phyloP scores from a whole-genome alignment of 306 rosid species.

The Corylus avellana region DNA sequence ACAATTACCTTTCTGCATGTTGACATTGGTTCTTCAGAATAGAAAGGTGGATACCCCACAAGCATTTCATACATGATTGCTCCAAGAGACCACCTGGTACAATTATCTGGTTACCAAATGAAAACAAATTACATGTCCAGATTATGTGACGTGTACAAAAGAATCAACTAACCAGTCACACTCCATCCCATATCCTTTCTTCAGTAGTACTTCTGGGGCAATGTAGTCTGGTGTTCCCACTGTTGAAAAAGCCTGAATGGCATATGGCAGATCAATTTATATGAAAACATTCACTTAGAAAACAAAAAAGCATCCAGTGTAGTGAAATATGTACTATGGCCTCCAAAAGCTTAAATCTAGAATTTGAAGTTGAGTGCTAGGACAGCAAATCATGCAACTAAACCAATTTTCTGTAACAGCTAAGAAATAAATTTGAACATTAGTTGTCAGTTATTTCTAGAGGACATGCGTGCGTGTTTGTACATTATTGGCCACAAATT shows the following conservation, averaged over 20 bases:
- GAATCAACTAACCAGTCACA: constrained; percentile 74
- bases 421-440: not conserved
- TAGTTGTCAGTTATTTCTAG: no score
- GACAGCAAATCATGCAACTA: constrained; percentile 2
- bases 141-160: not conserved
- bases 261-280: constrained; percentile 15
- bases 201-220: constrained; percentile 82
- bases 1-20: constrained; percentile 80
- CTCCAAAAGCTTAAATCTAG: not conserved
- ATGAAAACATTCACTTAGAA: constrained; percentile 4
- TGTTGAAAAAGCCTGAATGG: constrained; percentile 76
- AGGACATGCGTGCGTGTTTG: no score
- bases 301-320: not conserved
- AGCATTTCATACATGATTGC: constrained; percentile 97
- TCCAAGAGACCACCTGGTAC: constrained; percentile 90
- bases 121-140: constrained; percentile 10
- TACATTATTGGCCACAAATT: not conserved
- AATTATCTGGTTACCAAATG: constrained; percentile 10
- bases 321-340: not conserved
- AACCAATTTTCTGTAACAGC: not conserved
- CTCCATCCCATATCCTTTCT: constrained; percentile 87
- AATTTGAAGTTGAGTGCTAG: not conserved
- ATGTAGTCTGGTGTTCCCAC: constrained; percentile 95
- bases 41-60: constrained; percentile 86
- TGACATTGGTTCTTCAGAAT: constrained; percentile 81